Percentiles rank a stretch among this genome's conserved stretches.
phyloP scores from a whole-genome alignment of 805 yeast genomes.

The Tetrapisispora taiwanensis region DNA sequence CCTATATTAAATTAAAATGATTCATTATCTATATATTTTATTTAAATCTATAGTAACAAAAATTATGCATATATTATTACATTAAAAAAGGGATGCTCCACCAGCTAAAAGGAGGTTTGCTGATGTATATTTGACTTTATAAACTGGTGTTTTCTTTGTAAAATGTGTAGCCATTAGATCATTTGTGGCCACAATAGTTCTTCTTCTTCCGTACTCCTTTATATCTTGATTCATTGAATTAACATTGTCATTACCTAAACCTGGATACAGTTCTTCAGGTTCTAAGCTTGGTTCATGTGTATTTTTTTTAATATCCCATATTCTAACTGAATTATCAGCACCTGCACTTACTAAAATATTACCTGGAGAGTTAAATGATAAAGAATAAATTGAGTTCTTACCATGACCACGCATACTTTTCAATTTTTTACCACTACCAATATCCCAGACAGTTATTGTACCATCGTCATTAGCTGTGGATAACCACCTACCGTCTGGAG shows the following conservation, averaged over 20 bases:
- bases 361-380: constrained; percentile 80
- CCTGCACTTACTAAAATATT: constrained; percentile 84
- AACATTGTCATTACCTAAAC: constrained; percentile 29
- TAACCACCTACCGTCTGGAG: constrained; percentile 95
- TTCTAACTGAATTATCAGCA: constrained; percentile 84
- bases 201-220: constrained; percentile 43
- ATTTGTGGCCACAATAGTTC: constrained; percentile 66
- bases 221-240: constrained; percentile 29
- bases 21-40: background rate
- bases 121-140: constrained; percentile 84
- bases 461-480: constrained; percentile 94
- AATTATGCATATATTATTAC: constrained; percentile 1
- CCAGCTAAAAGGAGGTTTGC: constrained; percentile 86
- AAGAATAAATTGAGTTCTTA: constrained; percentile 69
- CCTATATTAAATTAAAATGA: constrained; percentile 9
- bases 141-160: constrained; percentile 90
- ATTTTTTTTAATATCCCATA: constrained; percentile 88
- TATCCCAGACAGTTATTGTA: constrained; percentile 83
- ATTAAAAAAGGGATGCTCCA: constrained; percentile 46
- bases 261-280: constrained; percentile 55
- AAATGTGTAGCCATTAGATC: constrained; percentile 94
- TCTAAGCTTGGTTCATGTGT: constrained; percentile 69
- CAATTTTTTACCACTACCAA: constrained; percentile 78
- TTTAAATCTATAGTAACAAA: background rate
- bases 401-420: constrained; percentile 96